Evolutionary conservation across 1,284 basidiomycete genomes (phyloP), one percentile per base, ranked within the genome.

Genomic region (Trichosporon asahii): DNA sequence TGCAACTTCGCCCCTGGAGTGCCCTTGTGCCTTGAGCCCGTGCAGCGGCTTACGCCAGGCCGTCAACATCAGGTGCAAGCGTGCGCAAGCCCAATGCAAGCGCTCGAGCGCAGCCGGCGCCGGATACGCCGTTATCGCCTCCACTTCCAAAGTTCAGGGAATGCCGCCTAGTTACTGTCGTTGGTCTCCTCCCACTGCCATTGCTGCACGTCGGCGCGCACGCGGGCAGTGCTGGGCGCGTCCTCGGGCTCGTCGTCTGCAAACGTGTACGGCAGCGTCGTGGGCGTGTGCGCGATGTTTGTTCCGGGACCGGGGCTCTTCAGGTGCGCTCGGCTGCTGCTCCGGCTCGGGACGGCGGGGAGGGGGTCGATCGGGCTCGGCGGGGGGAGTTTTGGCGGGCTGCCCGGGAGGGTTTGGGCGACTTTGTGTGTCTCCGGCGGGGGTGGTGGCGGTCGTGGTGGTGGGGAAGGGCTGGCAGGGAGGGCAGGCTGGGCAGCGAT

Each of bases 281-380:
- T 31, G 18, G 29, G 57, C 15, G 27, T 60, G 55, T 60, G 55
- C 15, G 55, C 55, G 25, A 60, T 60, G 15, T 60, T 60, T 23
- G 55, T 60, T 2, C 55, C 57, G 23, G 57, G 57, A 11, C 57
- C 27, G 14, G 57, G 57, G 2, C 27, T 15, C 57, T 60, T 61
- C 6, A 12, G 57, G 57, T 61, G 29, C 7, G 57, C 23, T 3
- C 57, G 1, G 7, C 15, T 8, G 18, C 15, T n/a, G 57, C 57
- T 61, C 15, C 27, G 27, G 29, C 57, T 61, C 15, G 57, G 57
- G 0, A 31, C 57, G 15, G 57, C 27, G 15, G 57, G 57, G 15
- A 61, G 57, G 2, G 57, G 57, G 27, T 61, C 57, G 57, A 61
- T 61, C 15, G 57, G 57, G 57, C 57, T 61, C 27, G 57, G 57